A percentile compares a stretch with the other conserved stretches of the same genome.
These are phyloP conservation scores for Punctularia strigosozonata DNA, from an alignment of 768 basidiomycete species.

Conservation along the genomic window DNA sequence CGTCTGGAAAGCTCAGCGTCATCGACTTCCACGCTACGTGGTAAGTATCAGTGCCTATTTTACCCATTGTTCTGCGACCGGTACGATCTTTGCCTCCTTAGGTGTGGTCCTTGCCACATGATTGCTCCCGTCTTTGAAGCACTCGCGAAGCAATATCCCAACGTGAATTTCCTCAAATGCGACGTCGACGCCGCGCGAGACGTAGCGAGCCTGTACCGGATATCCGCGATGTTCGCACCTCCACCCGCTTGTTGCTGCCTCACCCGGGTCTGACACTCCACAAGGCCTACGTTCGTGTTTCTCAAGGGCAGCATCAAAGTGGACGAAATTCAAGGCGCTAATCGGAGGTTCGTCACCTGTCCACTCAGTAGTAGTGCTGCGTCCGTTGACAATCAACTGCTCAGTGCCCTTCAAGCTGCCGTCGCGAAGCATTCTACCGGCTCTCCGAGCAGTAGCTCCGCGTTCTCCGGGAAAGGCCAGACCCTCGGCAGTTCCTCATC, in stretches of 20 bases:
- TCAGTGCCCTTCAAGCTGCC: constrained; percentile 49
- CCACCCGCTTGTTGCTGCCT: not conserved
- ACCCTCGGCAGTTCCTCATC: constrained; percentile 45
- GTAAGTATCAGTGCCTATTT: too few relatives aligned
- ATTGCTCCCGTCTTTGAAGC: constrained; percentile 71
- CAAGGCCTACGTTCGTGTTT: constrained; percentile 79
- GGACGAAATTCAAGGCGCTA: constrained; percentile 63
- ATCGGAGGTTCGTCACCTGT: constrained; percentile 37
- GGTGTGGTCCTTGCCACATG: constrained; percentile 80
- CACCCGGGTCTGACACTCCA: not conserved
- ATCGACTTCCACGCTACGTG: constrained; percentile 85
- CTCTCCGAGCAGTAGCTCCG: constrained; percentile 22
- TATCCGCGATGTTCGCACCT: constrained; percentile 59
- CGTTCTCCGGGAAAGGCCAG: constrained; percentile 65
- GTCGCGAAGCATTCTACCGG: constrained; percentile 39
- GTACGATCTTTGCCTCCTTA: too few relatives aligned
- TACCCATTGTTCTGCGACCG: too few relatives aligned
- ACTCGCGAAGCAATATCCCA: constrained; percentile 52
- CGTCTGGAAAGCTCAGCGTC: constrained; percentile 56
- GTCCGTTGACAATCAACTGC: constrained; percentile 3
- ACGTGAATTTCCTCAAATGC: constrained; percentile 76
- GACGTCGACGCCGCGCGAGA: constrained; percentile 66
- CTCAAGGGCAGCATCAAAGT: constrained; percentile 55
- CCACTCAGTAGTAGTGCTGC: not conserved
- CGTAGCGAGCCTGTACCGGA: constrained; percentile 47